phyloP scores from a whole-genome alignment of 1,284 basidiomycete species.

The Malassezia brasiliensis region DNA sequence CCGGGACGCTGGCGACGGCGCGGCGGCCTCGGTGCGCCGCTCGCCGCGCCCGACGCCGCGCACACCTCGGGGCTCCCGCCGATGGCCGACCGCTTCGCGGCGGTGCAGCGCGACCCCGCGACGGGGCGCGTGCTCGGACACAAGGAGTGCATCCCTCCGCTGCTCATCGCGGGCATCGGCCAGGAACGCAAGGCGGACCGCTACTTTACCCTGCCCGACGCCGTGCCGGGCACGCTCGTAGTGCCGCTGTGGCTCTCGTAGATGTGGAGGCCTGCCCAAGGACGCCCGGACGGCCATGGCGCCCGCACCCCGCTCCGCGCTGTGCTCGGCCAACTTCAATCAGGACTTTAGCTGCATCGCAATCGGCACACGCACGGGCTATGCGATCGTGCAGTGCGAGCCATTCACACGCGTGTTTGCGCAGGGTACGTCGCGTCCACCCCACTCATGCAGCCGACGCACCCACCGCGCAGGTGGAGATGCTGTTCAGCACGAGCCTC shows the following conservation, averaged over 20 bases:
- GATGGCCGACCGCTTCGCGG: not conserved
- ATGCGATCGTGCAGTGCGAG: constrained; percentile 94
- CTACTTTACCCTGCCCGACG: constrained; percentile 69
- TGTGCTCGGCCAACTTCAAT: constrained; percentile 38
- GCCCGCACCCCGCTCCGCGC: constrained; percentile 3
- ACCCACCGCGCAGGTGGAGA: constrained; percentile 88
- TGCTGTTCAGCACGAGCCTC: constrained; percentile 97
- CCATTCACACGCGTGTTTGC: constrained; percentile 93
- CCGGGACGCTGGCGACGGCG: constrained; percentile 17
- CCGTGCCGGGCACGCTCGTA: constrained; percentile 64
- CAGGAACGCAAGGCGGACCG: constrained; percentile 81
- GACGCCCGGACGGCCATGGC: not conserved
- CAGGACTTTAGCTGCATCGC: constrained; percentile 65
- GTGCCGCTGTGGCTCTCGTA: constrained; percentile 44
- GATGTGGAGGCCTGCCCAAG: not conserved
- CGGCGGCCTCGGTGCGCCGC: constrained; percentile 13
- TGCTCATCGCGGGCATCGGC: constrained; percentile 70
- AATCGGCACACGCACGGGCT: constrained; percentile 88
- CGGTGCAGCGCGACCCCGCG: not conserved
- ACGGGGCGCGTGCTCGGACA: constrained; percentile 15
- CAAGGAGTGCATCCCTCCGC: constrained; percentile 28
- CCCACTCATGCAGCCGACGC: constrained; percentile 59
- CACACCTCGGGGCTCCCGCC: not conserved
- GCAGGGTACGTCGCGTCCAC: constrained; percentile 58
- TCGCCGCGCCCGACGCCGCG: not conserved